Conservation (phyloP, 345 rosid genomes). For the Eucalyptus paniculata region DNA sequence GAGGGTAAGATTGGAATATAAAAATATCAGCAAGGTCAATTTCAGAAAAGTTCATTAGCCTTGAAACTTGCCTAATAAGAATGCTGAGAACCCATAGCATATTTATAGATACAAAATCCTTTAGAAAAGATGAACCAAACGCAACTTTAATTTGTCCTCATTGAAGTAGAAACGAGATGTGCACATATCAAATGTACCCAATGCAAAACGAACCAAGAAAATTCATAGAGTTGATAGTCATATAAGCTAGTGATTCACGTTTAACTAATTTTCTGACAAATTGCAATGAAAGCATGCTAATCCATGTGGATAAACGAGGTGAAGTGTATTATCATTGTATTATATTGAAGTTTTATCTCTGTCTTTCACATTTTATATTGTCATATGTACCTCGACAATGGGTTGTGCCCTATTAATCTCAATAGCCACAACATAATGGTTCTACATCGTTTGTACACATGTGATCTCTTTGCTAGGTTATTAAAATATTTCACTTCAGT, state of each 20-base stretch:
- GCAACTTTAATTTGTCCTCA: rapidly evolving
- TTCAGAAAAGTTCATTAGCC: too few relatives aligned
- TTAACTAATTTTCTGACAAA: background rate
- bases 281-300: background rate
- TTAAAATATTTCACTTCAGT: background rate
- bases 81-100: too few relatives aligned
- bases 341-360: background rate
- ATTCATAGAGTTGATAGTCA: background rate
- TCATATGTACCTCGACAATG: background rate
- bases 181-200: rapidly evolving
- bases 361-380: background rate
- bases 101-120: too few relatives aligned
- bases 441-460: background rate
- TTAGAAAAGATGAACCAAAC: rapidly evolving
- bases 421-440: background rate
- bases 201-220: background rate
- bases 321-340: background rate
- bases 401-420: background rate
- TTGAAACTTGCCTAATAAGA: too few relatives aligned
- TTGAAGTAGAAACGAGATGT: background rate
- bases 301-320: background rate
- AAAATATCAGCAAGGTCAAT: too few relatives aligned
- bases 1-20: too few relatives aligned
- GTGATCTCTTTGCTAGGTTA: background rate
- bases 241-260: background rate